Evolutionary conservation across 208 protist genomes (phyloP).

Genomic region (Vickermania ingenoplastis): DNA sequence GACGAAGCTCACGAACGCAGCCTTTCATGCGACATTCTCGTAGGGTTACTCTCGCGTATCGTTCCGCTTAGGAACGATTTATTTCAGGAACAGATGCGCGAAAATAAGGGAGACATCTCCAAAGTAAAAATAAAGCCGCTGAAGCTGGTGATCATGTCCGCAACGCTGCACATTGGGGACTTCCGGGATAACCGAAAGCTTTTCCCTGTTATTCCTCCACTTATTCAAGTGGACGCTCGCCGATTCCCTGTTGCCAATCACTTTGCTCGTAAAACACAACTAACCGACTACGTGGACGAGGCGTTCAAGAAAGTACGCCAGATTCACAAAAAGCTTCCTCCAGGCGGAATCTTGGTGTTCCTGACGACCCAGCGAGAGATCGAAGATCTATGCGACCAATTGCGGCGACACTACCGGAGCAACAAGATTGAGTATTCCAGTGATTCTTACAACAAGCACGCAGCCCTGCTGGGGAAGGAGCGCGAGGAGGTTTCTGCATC

Average conservation of each 20-base stretch:
- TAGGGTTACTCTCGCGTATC: slow-evolving; percentile 98
- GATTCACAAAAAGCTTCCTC: slow-evolving; percentile 96
- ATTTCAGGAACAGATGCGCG: slow-evolving; percentile 54
- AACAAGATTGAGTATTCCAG: slow-evolving; percentile 85
- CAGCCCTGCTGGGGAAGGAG: slow-evolving; percentile 10
- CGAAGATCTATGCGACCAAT: slow-evolving; percentile 72
- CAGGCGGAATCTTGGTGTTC: slow-evolving; percentile 97
- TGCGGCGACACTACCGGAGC: slow-evolving; percentile 76
- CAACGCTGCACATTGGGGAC: slow-evolving; percentile 88
- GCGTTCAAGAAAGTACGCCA: slow-evolving; percentile 93
- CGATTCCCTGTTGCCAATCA: slow-evolving; percentile 97
- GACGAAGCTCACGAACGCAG: slow-evolving; percentile 98
- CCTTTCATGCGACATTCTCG: slow-evolving; percentile 94
- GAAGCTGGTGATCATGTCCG: slow-evolving; percentile 89
- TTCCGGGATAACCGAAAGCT: slow-evolving; percentile 93
- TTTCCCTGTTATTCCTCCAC: slow-evolving; percentile 91
- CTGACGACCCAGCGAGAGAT: slow-evolving; percentile 96
- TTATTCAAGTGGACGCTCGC: slow-evolving; percentile 93
- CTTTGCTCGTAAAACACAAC: slow-evolving; percentile 90
- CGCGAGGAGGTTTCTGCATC: slow-evolving; percentile 6
- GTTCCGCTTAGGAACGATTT: slow-evolving; percentile 91
- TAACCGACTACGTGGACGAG: slow-evolving; percentile 91
- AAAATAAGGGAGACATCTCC: slow-evolving; percentile 29
- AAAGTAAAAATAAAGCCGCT: slow-evolving; percentile 69
- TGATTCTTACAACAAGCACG: slow-evolving; percentile 60